phyloP scores from a whole-genome alignment of 192 early-diverging fungal genomes.

The Coemansia reversa region DNA sequence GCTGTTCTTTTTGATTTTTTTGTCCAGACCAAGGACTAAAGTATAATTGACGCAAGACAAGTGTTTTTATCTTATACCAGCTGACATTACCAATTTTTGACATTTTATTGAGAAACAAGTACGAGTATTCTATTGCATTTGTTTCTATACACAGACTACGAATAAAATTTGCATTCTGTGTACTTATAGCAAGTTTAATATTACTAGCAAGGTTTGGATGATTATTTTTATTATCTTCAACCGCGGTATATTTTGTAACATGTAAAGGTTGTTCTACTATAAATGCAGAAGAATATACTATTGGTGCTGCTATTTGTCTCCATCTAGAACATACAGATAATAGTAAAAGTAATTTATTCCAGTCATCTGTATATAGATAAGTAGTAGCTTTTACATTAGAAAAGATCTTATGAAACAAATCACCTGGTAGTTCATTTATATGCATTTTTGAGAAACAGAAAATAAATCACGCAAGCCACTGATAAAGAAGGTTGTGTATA shows the following conservation, averaged over 20 bases:
- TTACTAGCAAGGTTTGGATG: background rate
- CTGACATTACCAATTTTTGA: background rate
- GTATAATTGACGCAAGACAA: constrained; percentile 4
- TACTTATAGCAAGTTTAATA: background rate
- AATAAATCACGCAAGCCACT: too few relatives aligned
- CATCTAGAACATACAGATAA: constrained; percentile 7
- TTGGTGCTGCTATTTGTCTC: constrained; percentile 1
- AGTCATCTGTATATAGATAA: background rate
- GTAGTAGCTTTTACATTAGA: background rate
- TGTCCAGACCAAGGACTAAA: background rate
- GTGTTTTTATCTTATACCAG: constrained; percentile 6
- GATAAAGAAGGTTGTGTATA: too few relatives aligned
- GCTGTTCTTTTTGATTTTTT: background rate
- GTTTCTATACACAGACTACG: constrained; percentile 8
- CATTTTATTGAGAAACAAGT: background rate
- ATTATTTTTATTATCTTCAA: background rate
- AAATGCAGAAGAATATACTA: constrained; percentile 9
- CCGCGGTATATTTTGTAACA: background rate
- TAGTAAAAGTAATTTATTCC: background rate
- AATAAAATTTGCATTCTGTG: background rate
- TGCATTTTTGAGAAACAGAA: background rate
- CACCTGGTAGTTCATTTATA: constrained; percentile 5
- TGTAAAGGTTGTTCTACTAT: constrained; percentile 1
- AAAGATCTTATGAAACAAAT: constrained; percentile 1
- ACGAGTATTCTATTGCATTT: background rate